Percentiles rank a stretch among this genome's conserved stretches.
phyloP scores from a whole-genome alignment of 192 early-diverging fungal genomes.

The Coemansia sp. region DNA sequence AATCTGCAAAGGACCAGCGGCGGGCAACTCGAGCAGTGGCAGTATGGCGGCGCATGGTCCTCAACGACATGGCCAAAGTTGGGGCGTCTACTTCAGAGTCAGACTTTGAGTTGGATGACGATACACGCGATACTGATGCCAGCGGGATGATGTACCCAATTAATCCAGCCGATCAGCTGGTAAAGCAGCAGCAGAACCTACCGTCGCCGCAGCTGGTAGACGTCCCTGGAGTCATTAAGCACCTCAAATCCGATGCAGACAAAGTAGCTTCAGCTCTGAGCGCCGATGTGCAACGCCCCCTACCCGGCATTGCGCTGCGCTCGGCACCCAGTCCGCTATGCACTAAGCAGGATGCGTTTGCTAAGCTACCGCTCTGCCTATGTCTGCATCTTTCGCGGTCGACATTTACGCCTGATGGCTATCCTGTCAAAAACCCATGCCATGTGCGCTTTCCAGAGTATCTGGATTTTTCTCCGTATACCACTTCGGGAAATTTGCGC shows the following conservation, averaged over 20 bases:
- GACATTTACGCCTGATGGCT: slow-evolving; percentile 68
- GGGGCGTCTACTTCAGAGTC: slow-evolving; percentile 19
- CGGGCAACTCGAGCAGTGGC: slow-evolving; percentile 28
- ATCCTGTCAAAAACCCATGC: slow-evolving; percentile 77
- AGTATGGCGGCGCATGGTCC: slow-evolving; percentile 37
- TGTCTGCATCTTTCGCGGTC: slow-evolving; percentile 86
- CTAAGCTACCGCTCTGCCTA: slow-evolving; percentile 70
- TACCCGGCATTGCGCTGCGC: slow-evolving; percentile 47
- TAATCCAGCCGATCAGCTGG: slow-evolving; percentile 36
- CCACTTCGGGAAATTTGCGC: slow-evolving; percentile 61
- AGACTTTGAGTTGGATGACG: slow-evolving; percentile 20
- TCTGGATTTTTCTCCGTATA: slow-evolving; percentile 71
- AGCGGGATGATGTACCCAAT: slow-evolving; percentile 26
- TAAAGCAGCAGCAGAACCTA: slow-evolving; percentile 21
- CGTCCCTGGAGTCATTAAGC: slow-evolving; percentile 33
- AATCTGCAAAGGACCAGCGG: slow-evolving; percentile 8
- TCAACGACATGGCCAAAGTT: slow-evolving; percentile 11
- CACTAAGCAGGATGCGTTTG: slow-evolving; percentile 81
- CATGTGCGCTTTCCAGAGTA: slow-evolving; percentile 78
- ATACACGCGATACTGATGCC: background rate
- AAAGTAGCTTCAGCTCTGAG: slow-evolving; percentile 47
- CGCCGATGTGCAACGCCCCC: slow-evolving; percentile 46
- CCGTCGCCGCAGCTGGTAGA: slow-evolving; percentile 41
- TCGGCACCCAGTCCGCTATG: slow-evolving; percentile 53
- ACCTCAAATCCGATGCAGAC: slow-evolving; percentile 29